phyloP scores from a whole-genome alignment of 495 filamentous ascomycete species.

The Schizothecium vesticola region DNA sequence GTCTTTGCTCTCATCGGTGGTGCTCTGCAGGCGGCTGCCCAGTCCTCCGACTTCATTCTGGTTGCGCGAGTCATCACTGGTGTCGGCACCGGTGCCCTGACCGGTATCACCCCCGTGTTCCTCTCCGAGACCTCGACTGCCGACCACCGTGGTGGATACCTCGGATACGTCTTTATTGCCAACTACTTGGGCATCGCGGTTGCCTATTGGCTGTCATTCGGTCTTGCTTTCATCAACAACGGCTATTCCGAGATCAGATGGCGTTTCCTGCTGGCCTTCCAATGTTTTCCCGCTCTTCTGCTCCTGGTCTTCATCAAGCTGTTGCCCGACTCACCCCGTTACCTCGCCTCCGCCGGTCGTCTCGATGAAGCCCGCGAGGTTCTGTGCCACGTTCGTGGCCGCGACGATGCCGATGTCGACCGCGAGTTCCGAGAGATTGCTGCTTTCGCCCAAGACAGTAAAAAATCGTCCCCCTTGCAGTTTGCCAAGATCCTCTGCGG shows the following conservation, averaged over 20 bases:
- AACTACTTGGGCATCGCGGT: neutral
- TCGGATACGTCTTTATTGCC: neutral
- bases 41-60: neutral
- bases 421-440: conserved; percentile 38
- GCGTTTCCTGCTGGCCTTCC: conserved; percentile 49
- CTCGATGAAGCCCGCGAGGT: conserved; percentile 45
- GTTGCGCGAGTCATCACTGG: neutral
- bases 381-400: conserved; percentile 46
- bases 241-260: conserved; percentile 24
- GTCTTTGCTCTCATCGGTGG: neutral
- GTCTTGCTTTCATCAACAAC: neutral
- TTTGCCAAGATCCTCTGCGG: no score
- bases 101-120: neutral
- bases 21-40: neutral
- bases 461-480: no score
- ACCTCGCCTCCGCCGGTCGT: conserved; percentile 45
- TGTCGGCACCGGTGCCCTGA: neutral
- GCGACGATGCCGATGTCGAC: conserved; percentile 32
- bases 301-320: conserved; percentile 43
- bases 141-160: neutral
- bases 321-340: conserved; percentile 44
- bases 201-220: neutral
- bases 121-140: neutral
- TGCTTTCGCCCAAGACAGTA: no score
- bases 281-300: conserved; percentile 41